phyloP scores from a whole-genome alignment of 257 asterid genomes.

The Forsythia viridissima region DNA sequence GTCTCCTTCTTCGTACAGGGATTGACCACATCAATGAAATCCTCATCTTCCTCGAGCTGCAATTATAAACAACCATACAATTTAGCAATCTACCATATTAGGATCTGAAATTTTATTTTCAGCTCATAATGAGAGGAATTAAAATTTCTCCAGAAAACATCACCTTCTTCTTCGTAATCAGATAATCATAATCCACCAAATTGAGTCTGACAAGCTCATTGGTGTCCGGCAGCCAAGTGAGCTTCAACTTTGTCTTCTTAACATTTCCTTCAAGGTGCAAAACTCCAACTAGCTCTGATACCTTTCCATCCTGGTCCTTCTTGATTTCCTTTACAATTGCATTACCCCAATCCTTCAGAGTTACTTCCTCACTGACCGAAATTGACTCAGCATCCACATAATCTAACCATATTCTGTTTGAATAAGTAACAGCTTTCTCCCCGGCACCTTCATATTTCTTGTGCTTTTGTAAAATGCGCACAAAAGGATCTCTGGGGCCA shows the following conservation, averaged over 20 bases:
- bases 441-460: constrained; percentile 95
- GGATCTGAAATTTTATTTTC: background rate
- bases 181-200: constrained; percentile 77
- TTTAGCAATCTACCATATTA: background rate
- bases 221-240: constrained; percentile 81
- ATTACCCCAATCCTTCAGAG: constrained; percentile 96
- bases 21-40: constrained; percentile 71
- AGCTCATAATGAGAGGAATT: background rate
- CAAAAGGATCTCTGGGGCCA: constrained; percentile 76
- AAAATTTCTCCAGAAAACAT: background rate
- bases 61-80: constrained; percentile 19
- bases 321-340: constrained; percentile 75
- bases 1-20: constrained; percentile 75
- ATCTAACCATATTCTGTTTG: constrained; percentile 79
- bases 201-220: constrained; percentile 68
- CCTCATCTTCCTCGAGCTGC: constrained; percentile 92
- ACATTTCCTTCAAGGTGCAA: constrained; percentile 89
- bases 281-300: constrained; percentile 70
- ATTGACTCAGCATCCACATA: constrained; percentile 83
- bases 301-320: constrained; percentile 69
- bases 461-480: constrained; percentile 73
- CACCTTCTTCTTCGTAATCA: constrained; percentile 95
- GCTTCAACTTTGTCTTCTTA: constrained; percentile 91
- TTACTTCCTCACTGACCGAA: constrained; percentile 75
- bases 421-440: constrained; percentile 70